phyloP scores from a whole-genome alignment of 2,329 filamentous ascomycete genomes.

The Daldinia sp. region DNA sequence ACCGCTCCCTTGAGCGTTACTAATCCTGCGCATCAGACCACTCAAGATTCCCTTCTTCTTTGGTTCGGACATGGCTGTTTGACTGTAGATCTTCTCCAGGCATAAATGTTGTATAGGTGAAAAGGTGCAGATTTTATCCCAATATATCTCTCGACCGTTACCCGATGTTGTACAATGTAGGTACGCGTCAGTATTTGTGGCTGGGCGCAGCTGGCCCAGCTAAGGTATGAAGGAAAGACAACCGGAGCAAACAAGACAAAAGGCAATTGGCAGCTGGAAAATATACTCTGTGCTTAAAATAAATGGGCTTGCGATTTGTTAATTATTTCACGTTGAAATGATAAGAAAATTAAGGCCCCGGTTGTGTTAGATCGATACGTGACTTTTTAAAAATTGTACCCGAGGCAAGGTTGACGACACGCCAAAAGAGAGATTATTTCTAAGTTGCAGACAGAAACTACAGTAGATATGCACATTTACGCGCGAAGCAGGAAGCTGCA shows the following conservation, averaged over 20 bases:
- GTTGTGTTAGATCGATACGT: constrained; percentile 7
- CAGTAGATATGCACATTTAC: constrained; percentile 8
- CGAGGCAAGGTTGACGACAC: constrained; percentile 1
- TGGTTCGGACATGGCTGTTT: constrained; percentile 42
- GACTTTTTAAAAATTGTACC: not conserved
- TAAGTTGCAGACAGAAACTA: constrained; percentile 5
- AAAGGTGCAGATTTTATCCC: constrained; percentile 5
- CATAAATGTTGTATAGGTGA: constrained; percentile 24
- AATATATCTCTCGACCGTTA: constrained; percentile 39
- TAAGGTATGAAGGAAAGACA: constrained; percentile 5
- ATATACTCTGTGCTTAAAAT: constrained; percentile 6
- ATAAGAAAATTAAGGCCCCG: not conserved
- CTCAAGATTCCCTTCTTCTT: constrained; percentile 59
- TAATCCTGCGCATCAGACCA: constrained; percentile 59
- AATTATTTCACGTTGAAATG: constrained; percentile 15
- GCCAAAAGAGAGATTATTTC: constrained; percentile 13
- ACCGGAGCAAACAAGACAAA: constrained; percentile 21
- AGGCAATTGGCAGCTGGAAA: constrained; percentile 11
- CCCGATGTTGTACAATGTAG: constrained; percentile 35
- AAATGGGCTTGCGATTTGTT: constrained; percentile 1
- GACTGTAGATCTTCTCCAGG: constrained; percentile 22
- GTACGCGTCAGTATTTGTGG: constrained; percentile 44
- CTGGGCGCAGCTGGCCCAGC: constrained; percentile 35
- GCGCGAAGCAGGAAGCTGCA: constrained; percentile 34
- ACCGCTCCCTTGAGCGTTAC: constrained; percentile 50